Evolutionary conservation across 768 basidiomycete genomes (phyloP).

Genomic region (Mycena latifolia): DNA sequence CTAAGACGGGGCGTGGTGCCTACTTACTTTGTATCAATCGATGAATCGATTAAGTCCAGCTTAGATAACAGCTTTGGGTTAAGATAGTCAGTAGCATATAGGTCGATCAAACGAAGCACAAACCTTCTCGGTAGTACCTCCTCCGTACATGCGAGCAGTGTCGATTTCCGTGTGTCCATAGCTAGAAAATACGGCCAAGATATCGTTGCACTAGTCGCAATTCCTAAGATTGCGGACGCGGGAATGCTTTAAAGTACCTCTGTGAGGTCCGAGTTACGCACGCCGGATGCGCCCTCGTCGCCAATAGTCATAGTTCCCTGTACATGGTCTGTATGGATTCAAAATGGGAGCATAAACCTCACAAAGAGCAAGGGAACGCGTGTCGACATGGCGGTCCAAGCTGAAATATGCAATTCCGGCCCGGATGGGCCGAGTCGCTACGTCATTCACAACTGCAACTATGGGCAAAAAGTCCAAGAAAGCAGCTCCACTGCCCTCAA

Average conservation of each 20-base stretch:
- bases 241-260: constrained; percentile 17
- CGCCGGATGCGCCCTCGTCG: neutral
- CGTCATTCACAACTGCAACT: neutral
- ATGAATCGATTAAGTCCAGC: constrained; percentile 53
- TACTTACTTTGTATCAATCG: constrained; percentile 65
- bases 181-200: constrained; percentile 57
- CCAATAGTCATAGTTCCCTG: constrained; percentile 32
- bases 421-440: neutral
- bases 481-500: constrained; percentile 44
- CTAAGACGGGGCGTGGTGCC: too few relatives aligned
- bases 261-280: constrained; percentile 21
- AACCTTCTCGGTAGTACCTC: constrained; percentile 64
- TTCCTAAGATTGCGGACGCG: neutral
- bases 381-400: constrained; percentile 3
- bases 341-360: neutral
- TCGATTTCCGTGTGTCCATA: constrained; percentile 61
- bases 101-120: neutral
- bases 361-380: constrained; percentile 56
- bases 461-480: constrained; percentile 59
- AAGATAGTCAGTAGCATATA: neutral
- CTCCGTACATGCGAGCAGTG: constrained; percentile 61
- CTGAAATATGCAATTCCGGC: neutral
- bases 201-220: constrained; percentile 51
- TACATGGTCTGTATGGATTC: neutral
- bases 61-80: constrained; percentile 50